Conservation (phyloP, 208 protist species). For the Paratrypanosoma confusum region DNA sequence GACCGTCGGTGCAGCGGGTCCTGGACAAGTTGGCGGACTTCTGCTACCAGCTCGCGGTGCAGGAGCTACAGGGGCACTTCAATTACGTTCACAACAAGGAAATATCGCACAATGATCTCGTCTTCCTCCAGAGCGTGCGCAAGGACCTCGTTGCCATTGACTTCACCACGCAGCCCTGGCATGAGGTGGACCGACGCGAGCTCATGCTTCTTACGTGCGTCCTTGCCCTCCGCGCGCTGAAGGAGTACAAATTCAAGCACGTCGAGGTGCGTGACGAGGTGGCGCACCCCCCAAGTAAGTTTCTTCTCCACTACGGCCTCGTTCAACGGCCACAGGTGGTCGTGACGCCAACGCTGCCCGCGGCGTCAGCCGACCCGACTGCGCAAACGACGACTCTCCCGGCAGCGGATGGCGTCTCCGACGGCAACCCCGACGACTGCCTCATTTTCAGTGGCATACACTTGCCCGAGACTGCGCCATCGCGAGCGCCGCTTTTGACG, state of each 20-base stretch:
- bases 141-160: slow-evolving; percentile 42
- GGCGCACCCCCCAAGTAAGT: slow-evolving; percentile 51
- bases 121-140: slow-evolving; percentile 70
- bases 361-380: too few species aligned
- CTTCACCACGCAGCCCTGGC: slow-evolving; percentile 9
- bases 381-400: too few species aligned
- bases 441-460: too few species aligned
- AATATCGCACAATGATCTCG: slow-evolving; percentile 73
- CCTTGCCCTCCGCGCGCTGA: slow-evolving; percentile 59
- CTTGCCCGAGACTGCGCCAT: too few species aligned
- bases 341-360: too few species aligned
- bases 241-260: slow-evolving; percentile 80
- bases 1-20: slow-evolving; percentile 40
- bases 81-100: slow-evolving; percentile 80
- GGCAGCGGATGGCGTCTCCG: too few species aligned
- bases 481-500: too few species aligned
- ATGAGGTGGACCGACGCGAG: slow-evolving; percentile 1
- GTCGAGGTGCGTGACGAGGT: slow-evolving; percentile 50
- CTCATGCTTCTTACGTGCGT: slow-evolving; percentile 26
- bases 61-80: slow-evolving; percentile 78
- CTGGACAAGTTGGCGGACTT: slow-evolving; percentile 76
- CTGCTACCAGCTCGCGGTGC: slow-evolving; percentile 74
- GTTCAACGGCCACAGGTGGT: too few species aligned
- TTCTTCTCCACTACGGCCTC: slow-evolving; percentile 78
- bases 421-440: too few species aligned